Evolutionary conservation across 23 red algal genomes (phyloP), one percentile per base, ranked within the genome.

Genomic region (Gracilaria caudata): DNA sequence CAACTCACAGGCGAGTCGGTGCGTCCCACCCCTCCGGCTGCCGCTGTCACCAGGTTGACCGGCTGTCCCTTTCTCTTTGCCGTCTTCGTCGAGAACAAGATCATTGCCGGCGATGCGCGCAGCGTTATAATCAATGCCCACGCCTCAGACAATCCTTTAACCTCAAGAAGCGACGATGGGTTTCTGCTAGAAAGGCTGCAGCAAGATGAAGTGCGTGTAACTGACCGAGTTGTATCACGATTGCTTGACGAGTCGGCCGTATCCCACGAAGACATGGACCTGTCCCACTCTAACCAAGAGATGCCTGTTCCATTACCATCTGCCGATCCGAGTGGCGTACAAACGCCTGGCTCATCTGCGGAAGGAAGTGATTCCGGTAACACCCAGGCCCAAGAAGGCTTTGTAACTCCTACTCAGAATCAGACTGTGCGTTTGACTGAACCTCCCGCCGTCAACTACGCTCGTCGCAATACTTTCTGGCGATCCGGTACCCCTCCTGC

Each of bases 11-110:
- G 86, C 28, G 51, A 89, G 35, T 38, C 54, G 49, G 70, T 78
- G 30, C 70, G 56, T 20, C 73, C 71, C 3, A 56, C 82, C 13
- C 82, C 82, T 24, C 63, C 63, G 24, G 87, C 87, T 30, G 61
- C 65, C 28, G 75, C 87, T 10, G 71, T 91, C 45, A 82, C 87
- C 41, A 55, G 87, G 7, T 29, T 91, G 40, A 33, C 87, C 24
- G 58, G 87, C 38, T 82, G 87, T 45, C 77, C 87, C 28, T 91
- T 68, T 63, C 56, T 81, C 24, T 91, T 91, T 82, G 87, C 87
- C 53, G 77, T 91, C 35, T 75, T 81, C 64, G 76, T 73, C 17
- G 64, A 73, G 44, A 76, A 76, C 30, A 68, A 82, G 60, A 63
- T 91, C 75, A 74, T 91, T 45, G 87, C 55, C 39, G 87, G 65